phyloP scores from a whole-genome alignment of 192 early-diverging fungal species.

The Blastocladiella britannica region DNA sequence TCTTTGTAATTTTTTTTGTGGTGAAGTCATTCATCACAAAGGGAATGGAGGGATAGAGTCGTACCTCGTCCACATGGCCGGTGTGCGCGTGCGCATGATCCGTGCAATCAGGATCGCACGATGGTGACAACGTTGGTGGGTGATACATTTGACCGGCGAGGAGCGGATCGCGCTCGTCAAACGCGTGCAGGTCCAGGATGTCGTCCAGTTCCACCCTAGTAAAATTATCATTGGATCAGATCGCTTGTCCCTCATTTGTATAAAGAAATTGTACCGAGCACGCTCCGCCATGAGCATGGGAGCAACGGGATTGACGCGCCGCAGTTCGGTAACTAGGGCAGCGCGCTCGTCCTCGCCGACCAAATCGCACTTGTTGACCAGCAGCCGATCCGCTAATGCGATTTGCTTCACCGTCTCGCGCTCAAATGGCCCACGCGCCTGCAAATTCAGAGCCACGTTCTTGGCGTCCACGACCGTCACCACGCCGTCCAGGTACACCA shows the following conservation, averaged over 20 bases:
- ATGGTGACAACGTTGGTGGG: background rate
- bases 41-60: background rate
- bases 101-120: background rate
- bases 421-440: background rate
- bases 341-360: slow-evolving; percentile 20
- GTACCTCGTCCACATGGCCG: slow-evolving; percentile 15
- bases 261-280: slow-evolving; percentile 11
- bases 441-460: slow-evolving; percentile 13
- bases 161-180: slow-evolving; percentile 23
- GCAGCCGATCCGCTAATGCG: slow-evolving; percentile 69
- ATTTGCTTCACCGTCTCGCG: slow-evolving; percentile 28
- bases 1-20: background rate
- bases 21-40: too few relatives aligned
- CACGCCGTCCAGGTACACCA: slow-evolving; percentile 79
- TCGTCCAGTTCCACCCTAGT: slow-evolving; percentile 21
- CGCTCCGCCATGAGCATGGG: slow-evolving; percentile 7
- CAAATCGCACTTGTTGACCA: slow-evolving; percentile 73
- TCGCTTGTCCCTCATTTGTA: slow-evolving; percentile 9
- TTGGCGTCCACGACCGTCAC: slow-evolving; percentile 70
- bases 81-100: slow-evolving; percentile 1
- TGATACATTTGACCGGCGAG: background rate
- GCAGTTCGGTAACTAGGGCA: slow-evolving; percentile 16
- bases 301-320: slow-evolving; percentile 17
- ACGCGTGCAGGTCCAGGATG: slow-evolving; percentile 33
- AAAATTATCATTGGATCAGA: slow-evolving; percentile 5